phyloP scores from a whole-genome alignment of 495 filamentous ascomycete genomes.

The Aspergillus nanangensis region DNA sequence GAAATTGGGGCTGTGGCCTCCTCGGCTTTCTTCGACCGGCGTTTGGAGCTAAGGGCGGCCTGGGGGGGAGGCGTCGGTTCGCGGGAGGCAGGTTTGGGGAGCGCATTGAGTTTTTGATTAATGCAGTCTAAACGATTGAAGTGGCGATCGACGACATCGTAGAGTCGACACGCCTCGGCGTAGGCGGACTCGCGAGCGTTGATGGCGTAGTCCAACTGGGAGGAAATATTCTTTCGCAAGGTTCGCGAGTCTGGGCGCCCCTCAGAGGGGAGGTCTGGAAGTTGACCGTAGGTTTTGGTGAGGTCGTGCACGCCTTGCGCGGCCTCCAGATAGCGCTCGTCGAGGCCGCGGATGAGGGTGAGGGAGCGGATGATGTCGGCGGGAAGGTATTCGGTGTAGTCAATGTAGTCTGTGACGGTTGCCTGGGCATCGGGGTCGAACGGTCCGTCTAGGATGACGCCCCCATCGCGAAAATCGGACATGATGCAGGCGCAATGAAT shows the following conservation, averaged over 20 bases:
- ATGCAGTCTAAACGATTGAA: slow-evolving; percentile 72
- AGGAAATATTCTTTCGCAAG: slow-evolving; percentile 73
- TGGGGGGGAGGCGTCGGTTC: slow-evolving; percentile 58
- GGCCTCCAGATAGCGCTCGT: slow-evolving; percentile 62
- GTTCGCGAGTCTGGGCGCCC: slow-evolving; percentile 49
- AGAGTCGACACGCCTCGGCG: slow-evolving; percentile 78
- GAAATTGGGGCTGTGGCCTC: slow-evolving; percentile 32
- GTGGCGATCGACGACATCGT: slow-evolving; percentile 75
- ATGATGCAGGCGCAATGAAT: slow-evolving; percentile 13
- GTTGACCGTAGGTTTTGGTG: slow-evolving; percentile 66
- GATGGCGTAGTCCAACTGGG: slow-evolving; percentile 66
- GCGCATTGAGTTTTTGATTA: slow-evolving; percentile 71
- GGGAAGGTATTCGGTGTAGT: slow-evolving; percentile 95
- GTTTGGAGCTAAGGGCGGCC: slow-evolving; percentile 46
- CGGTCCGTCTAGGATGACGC: slow-evolving; percentile 45
- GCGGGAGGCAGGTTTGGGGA: slow-evolving; percentile 66
- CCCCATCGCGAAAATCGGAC: slow-evolving; percentile 38
- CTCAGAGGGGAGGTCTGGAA: slow-evolving; percentile 55
- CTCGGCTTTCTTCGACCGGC: slow-evolving; percentile 35
- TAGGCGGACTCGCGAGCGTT: slow-evolving; percentile 71
- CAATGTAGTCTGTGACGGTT: slow-evolving; percentile 90
- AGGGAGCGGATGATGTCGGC: slow-evolving; percentile 88
- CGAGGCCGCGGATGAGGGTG: slow-evolving; percentile 79
- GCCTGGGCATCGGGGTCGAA: slow-evolving; percentile 90
- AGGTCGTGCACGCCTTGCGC: slow-evolving; percentile 67